Base-by-base conservation (phyloP, 2,329 filamentous ascomycete species). In the Ophiosphaerella korrae region DNA sequence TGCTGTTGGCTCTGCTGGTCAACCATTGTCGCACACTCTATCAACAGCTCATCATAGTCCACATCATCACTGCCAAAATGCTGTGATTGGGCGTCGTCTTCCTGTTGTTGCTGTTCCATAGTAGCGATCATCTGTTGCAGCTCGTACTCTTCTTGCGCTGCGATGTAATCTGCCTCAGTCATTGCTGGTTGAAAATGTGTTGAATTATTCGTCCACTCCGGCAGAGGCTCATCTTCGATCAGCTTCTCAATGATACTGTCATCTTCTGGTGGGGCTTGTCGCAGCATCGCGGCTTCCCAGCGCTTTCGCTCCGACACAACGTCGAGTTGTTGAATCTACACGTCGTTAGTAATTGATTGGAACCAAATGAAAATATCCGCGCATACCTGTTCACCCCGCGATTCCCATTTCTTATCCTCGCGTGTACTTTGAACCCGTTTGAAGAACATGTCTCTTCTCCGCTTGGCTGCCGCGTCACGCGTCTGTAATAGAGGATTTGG, bases 361-460 rank as follows among this genome's bases (percentile, higher is more conserved):
- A 5, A 12, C 14, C 9, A 26, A 8, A 2, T 3, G 2, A 23
- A 7, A 0, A 11, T 7, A 4, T 7, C 2, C 14, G 39, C 39
- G 48, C 68, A 35, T 67, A 79, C 77, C 70, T 80, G 76, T 31
- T 81, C 79, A 1, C 77, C 74, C 26, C 78, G 64, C 13, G 62
- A 61, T 51, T 76, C 74, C 73, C 76, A 81, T 41, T 73, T 71
- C 64, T 68, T 70, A 5, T 81, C 78, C 4, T 81, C 78, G 36
- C 78, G 64, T 2, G 66, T 66, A 36, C 74, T 73, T 43, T 75
- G 67, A 9, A 81, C 75, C 45, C 76, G 88, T 66, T 85, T 84
- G 52, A 93, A 75, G 62, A 93, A 93, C 48, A 88, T 76, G 29
- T 83, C 82, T 40, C 89, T 78, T 50, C 89, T 77, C 46, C 82